Percentiles rank a stretch among this genome's conserved stretches.
Conservation (phyloP, 1,284 basidiomycete genomes). For the Mycosarcoma maydis region DNA sequence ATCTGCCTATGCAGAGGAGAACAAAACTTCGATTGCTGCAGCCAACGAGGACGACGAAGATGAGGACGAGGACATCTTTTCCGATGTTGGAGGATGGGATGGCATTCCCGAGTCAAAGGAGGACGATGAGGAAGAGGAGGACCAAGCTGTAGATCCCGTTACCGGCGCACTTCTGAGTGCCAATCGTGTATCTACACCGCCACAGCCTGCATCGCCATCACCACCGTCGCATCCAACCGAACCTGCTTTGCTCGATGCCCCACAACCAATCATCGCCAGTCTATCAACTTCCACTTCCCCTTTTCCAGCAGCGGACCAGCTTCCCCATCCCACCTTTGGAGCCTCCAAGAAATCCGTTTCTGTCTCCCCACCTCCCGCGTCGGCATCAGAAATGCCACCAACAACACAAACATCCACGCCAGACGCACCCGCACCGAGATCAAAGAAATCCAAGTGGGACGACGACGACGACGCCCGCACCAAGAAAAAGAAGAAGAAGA, state of each 20-base stretch:
- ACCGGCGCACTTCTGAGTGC: no score
- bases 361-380: background rate
- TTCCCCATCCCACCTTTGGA: background rate
- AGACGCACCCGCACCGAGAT: background rate
- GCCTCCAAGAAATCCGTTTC: background rate
- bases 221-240: no score
- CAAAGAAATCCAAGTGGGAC: slow-evolving; percentile 31
- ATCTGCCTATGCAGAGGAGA: background rate
- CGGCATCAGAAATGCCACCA: background rate
- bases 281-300: no score
- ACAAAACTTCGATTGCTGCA: background rate
- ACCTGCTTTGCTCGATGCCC: no score
- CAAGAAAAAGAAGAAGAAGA: slow-evolving; percentile 26
- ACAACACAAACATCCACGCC: background rate
- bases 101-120: slow-evolving; percentile 69
- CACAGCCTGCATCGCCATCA: no score
- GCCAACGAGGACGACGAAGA: slow-evolving; percentile 52
- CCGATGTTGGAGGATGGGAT: slow-evolving; percentile 82
- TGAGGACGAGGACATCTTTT: slow-evolving; percentile 78
- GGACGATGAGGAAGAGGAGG: slow-evolving; percentile 51
- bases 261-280: no score
- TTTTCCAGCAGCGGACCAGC: background rate
- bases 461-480: slow-evolving; percentile 12
- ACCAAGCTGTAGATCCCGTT: no score
- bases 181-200: no score